Base-by-base conservation (phyloP, 352 stramenopile genomes). In the Phytophthora citrophthora region DNA sequence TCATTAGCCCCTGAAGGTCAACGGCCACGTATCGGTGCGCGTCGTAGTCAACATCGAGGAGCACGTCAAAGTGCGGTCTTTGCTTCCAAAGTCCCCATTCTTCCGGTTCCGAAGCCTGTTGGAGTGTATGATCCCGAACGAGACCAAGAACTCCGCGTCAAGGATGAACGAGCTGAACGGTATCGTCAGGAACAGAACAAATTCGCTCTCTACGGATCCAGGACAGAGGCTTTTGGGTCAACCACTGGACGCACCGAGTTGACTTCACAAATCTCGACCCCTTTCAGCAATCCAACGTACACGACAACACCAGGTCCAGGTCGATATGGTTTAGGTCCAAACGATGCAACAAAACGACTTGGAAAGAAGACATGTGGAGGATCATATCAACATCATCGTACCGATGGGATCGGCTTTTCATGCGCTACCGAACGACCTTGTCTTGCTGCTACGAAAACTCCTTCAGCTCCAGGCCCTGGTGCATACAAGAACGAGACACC, bases 21-120 rank as follows among this genome's bases (percentile, higher is more conserved):
- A 15, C 61, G 54, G 18, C 61, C 61, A n/a, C 66, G 66, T 16
- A 63, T 74, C 23, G 61, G 61, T 36, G 66, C 61, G 18, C 54
- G 61, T 7, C 66, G 66, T 9, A 61, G 46, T 23, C 58, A 76
- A 12, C 65, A 63, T 29, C 71, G 61, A 31, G 46, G 53, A 16
- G 61, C 76, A 18, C 69, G 72, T 29, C 78, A 74, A 31, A 91
- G 79, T 43, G 85, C 85, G 15, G 81, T 91, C 31, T 91, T 93
- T 66, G 77, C 83, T 2, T 91, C 82, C n/a, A 89, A 86, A 15
- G 85, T 93, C 5, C 85, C 85, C 4, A 85, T 91, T 50, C 72
- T 93, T 3, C 75, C 67, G 1, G 51, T 63, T 1, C 58, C 79
- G 4, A 85, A 86, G 48, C 70, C 74, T 10, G 68, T 70, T 8